A percentile compares a stretch with the other conserved stretches of the same genome.
These are phyloP conservation scores for Calonectria pteridis DNA, from an alignment of 2,329 filamentous ascomycete species.

Conservation along the genomic window DNA sequence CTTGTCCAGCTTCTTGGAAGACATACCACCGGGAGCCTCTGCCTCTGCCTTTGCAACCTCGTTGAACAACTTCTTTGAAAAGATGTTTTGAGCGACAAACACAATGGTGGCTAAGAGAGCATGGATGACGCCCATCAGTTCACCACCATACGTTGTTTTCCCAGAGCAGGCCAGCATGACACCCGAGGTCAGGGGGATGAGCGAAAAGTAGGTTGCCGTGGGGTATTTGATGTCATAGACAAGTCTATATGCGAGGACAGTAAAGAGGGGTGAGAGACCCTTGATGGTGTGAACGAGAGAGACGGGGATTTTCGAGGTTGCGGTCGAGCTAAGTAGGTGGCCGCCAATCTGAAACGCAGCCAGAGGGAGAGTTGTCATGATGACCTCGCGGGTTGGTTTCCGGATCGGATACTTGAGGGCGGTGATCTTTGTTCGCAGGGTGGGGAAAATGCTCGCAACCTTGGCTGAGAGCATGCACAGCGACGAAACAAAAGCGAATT, in stretches of 20 bases:
- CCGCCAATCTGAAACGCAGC: constrained; percentile 94
- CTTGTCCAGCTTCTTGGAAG: constrained; percentile 89
- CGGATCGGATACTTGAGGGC: constrained; percentile 88
- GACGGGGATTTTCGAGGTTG: constrained; percentile 94
- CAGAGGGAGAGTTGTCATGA: constrained; percentile 89
- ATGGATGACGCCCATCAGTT: constrained; percentile 90
- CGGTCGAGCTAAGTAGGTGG: constrained; percentile 93
- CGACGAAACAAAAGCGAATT: constrained; percentile 92
- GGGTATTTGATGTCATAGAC: constrained; percentile 92
- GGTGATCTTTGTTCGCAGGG: constrained; percentile 77
- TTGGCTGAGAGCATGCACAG: constrained; percentile 87
- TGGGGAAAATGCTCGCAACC: constrained; percentile 79
- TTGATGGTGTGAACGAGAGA: constrained; percentile 99
- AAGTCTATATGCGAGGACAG: constrained; percentile 90
- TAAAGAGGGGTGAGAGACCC: constrained; percentile 94
- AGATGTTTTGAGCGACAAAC: constrained; percentile 98
- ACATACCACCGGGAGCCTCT: constrained; percentile 69
- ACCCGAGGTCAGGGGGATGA: constrained; percentile 92
- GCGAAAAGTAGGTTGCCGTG: constrained; percentile 85
- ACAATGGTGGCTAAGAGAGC: constrained; percentile 91
- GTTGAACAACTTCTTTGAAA: constrained; percentile 98
- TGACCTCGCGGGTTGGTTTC: constrained; percentile 82
- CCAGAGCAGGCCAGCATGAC: constrained; percentile 97
- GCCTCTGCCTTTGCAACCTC: constrained; percentile 88
- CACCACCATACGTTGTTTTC: constrained; percentile 80